Conservation (phyloP, 495 filamentous ascomycete species). For the Aspergillus ellipticus region DNA sequence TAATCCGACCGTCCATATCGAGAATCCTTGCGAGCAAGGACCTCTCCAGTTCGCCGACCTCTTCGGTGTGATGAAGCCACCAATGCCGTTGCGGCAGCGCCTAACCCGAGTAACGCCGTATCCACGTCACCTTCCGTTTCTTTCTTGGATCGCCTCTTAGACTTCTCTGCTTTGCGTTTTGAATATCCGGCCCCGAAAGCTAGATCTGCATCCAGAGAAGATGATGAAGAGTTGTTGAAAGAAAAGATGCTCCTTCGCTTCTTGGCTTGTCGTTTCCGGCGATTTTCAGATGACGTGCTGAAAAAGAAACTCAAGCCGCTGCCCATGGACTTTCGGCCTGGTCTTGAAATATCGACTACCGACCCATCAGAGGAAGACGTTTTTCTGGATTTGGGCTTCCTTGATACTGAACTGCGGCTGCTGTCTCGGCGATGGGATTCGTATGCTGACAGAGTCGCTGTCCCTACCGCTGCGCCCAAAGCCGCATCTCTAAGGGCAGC, state of each 20-base stretch:
- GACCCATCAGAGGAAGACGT: constrained; percentile 37
- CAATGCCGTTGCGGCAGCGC: constrained; percentile 55
- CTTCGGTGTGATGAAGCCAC: constrained; percentile 36
- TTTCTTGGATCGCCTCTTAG: constrained; percentile 28
- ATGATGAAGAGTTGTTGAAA: constrained; percentile 57
- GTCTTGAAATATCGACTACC: constrained; percentile 30
- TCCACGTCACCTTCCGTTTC: constrained; percentile 48
- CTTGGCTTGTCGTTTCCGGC: constrained; percentile 38
- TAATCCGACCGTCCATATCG: constrained; percentile 27
- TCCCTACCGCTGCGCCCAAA: constrained; percentile 46
- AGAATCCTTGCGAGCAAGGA: constrained; percentile 40
- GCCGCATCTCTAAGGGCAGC: constrained; percentile 40
- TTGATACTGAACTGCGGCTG: constrained; percentile 32
- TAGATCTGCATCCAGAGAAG: constrained; percentile 54
- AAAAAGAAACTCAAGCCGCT: constrained; percentile 45
- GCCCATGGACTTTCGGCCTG: constrained; percentile 24
- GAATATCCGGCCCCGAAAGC: constrained; percentile 42
- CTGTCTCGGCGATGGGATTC: constrained; percentile 24
- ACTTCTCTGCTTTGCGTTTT: constrained; percentile 29
- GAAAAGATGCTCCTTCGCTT: constrained; percentile 54
- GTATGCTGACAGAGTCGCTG: constrained; percentile 31
- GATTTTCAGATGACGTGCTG: constrained; percentile 46
- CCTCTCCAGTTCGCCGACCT: constrained; percentile 34
- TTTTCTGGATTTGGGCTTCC: constrained; percentile 26
- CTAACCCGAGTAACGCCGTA: constrained; percentile 52